These are phyloP conservation scores for Camellia granthamiana DNA, from an alignment of 148 eudicot genomes.

Conservation along the genomic window DNA sequence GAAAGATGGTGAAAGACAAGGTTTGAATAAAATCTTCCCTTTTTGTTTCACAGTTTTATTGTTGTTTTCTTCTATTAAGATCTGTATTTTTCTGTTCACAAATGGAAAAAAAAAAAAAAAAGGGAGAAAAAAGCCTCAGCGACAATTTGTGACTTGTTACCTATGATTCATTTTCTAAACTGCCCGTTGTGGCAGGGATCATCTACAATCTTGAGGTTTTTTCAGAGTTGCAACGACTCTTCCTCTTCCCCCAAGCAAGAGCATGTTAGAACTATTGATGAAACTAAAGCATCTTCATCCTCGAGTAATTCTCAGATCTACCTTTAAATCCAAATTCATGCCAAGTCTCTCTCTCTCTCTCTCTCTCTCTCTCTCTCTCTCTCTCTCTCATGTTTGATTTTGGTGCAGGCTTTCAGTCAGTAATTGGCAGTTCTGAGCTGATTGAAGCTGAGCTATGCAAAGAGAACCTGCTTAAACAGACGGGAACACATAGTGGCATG, in stretches of 20 bases:
- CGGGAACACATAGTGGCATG: background rate
- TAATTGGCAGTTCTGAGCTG: background rate
- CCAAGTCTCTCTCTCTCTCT: background rate
- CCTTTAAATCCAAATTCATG: background rate
- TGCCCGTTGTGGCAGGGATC: constrained; percentile 44
- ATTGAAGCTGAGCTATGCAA: constrained; percentile 11
- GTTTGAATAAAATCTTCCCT: constrained; percentile 21
- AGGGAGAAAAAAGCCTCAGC: too few species aligned
- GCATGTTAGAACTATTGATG: constrained; percentile 21
- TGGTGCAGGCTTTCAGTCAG: constrained; percentile 17
- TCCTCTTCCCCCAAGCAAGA: constrained; percentile 33
- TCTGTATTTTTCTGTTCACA: background rate
- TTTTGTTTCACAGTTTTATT: background rate
- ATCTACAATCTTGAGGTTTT: constrained; percentile 62
- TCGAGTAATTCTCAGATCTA: constrained; percentile 37
- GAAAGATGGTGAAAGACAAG: constrained; percentile 45
- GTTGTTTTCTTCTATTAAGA: background rate
- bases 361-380: background rate
- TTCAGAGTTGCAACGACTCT: constrained; percentile 34
- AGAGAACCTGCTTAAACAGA: constrained; percentile 2
- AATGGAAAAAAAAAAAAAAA: background rate
- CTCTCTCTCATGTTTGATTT: constrained; percentile 5
- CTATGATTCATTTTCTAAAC: background rate
- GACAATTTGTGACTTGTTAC: background rate
- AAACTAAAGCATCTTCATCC: constrained; percentile 30